phyloP scores from a whole-genome alignment of 768 basidiomycete genomes.

The Megacollybia marginata region DNA sequence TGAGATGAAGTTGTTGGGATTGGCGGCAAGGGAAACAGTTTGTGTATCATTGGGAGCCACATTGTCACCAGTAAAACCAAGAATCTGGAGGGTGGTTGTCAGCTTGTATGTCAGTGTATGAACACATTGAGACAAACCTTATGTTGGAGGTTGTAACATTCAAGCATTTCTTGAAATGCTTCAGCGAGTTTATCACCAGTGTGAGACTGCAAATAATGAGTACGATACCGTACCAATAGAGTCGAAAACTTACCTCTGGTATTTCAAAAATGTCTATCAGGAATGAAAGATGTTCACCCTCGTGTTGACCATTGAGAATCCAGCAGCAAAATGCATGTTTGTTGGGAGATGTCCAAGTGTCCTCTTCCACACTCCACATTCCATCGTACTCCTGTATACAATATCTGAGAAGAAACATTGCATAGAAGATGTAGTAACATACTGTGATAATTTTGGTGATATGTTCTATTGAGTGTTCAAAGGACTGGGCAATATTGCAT shows the following conservation, averaged over 20 bases:
- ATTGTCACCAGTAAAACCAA: conserved; percentile 18
- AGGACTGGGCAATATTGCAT: not conserved
- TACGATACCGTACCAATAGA: not conserved
- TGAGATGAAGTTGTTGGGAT: conserved; percentile 6
- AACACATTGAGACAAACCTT: conserved; percentile 8
- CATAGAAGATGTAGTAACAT: not conserved
- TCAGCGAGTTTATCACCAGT: conserved; percentile 10
- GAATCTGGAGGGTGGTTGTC: conserved; percentile 10
- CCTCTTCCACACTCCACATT: conserved; percentile 14
- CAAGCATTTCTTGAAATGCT: conserved; percentile 12
- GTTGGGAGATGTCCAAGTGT: conserved; percentile 21
- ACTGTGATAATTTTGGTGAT: not conserved
- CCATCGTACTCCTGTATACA: conserved; percentile 12
- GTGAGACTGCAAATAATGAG: conserved; percentile 10
- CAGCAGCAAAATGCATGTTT: conserved; percentile 14
- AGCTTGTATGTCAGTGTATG: not conserved
- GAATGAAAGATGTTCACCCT: conserved; percentile 8
- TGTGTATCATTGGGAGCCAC: conserved; percentile 18
- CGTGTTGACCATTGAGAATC: conserved; percentile 11
- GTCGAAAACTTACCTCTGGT: conserved; percentile 2
- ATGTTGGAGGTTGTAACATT: conserved; percentile 10
- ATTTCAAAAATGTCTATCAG: conserved; percentile 18
- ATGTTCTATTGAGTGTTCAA: not conserved
- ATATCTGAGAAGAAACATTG: not conserved
- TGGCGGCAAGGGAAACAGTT: conserved; percentile 5